phyloP scores from a whole-genome alignment of 2,329 filamentous ascomycete genomes.

The Xylariaceae sp. region DNA sequence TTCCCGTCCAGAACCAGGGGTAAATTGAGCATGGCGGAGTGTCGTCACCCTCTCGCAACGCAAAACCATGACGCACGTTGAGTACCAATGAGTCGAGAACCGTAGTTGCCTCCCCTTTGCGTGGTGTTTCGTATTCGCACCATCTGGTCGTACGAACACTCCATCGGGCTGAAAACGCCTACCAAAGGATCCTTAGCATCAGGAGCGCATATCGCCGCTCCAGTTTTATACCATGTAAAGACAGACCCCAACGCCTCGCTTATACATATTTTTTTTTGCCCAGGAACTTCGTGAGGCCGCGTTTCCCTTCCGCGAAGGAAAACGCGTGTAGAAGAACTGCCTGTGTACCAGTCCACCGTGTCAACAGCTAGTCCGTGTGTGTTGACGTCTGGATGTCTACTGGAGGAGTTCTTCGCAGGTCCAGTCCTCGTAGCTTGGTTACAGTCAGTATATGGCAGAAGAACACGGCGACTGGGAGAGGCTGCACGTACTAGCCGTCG shows the following conservation, averaged over 20 bases:
- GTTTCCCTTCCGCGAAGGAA: background rate
- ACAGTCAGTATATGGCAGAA: constrained; percentile 19
- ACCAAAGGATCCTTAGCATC: constrained; percentile 11
- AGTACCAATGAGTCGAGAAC: background rate
- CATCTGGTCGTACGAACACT: background rate
- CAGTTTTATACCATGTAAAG: constrained; percentile 9
- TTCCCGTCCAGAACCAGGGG: too few species aligned
- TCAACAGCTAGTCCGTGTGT: background rate
- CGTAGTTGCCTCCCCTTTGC: constrained; percentile 3
- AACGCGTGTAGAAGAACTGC: background rate
- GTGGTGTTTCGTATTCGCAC: background rate
- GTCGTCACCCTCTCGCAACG: background rate
- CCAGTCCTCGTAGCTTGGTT: constrained; percentile 92
- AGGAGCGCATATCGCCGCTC: background rate
- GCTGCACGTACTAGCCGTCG: constrained; percentile 76
- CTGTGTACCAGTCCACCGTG: background rate
- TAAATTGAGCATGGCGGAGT: background rate
- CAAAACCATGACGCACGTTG: background rate
- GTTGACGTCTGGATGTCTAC: constrained; percentile 29
- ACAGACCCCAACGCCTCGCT: constrained; percentile 21
- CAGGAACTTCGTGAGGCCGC: background rate
- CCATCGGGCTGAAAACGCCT: background rate
- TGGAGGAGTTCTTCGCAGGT: constrained; percentile 90
- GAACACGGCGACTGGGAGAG: constrained; percentile 9
- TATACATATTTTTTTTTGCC: constrained; percentile 15